These are phyloP conservation scores for Alternaria dauci DNA, from an alignment of 2,329 filamentous ascomycete species.

Conservation along the genomic window DNA sequence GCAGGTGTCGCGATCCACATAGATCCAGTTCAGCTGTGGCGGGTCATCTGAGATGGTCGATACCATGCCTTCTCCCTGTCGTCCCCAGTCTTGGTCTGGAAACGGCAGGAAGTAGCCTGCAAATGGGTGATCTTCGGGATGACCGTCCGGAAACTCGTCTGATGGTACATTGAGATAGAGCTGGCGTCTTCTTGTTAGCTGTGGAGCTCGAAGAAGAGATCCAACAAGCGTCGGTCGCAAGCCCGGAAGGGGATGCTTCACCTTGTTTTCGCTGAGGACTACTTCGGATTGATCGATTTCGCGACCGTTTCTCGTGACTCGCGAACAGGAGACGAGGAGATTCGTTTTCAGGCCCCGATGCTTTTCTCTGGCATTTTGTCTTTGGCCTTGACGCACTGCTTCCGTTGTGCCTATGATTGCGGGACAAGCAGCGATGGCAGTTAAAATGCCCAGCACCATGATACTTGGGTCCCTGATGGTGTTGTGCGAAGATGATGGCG, in stretches of 20 bases:
- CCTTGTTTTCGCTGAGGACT: conserved; percentile 54
- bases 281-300: conserved; percentile 54
- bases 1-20: conserved; percentile 36
- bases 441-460: conserved; percentile 45
- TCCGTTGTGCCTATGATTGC: conserved; percentile 57
- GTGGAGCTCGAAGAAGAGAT: background rate
- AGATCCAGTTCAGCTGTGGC: conserved; percentile 42
- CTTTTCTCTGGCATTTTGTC: conserved; percentile 55
- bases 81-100: conserved; percentile 56
- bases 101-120: conserved; percentile 66
- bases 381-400: conserved; percentile 57
- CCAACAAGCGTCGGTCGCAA: background rate
- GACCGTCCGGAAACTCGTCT: conserved; percentile 24
- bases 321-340: conserved; percentile 53
- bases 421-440: conserved; percentile 52
- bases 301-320: conserved; percentile 49
- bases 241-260: conserved; percentile 24
- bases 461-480: background rate
- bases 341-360: conserved; percentile 57
- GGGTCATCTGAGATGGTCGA: conserved; percentile 58
- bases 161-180: conserved; percentile 27
- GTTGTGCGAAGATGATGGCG: background rate
- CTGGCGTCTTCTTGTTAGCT: background rate
- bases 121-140: conserved; percentile 57
- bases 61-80: conserved; percentile 56